phyloP scores from a whole-genome alignment of 2,329 filamentous ascomycete genomes.

The Trichoderma simmonsii region DNA sequence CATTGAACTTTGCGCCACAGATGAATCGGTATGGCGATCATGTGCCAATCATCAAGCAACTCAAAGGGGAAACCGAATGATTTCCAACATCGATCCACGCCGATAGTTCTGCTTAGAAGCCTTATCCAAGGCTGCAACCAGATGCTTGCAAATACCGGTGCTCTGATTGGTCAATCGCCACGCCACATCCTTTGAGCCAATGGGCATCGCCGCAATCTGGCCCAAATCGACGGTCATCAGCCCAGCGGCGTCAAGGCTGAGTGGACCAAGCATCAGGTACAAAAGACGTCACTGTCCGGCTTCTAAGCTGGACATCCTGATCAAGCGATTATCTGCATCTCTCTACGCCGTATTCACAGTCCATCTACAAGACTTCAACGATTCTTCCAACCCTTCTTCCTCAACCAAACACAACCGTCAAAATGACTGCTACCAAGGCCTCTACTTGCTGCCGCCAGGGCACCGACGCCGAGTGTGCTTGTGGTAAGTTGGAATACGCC shows the following conservation, averaged over 20 bases:
- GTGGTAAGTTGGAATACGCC: constrained; percentile 45
- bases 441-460: constrained; percentile 58
- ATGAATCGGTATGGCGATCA: background rate
- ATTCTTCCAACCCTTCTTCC: background rate
- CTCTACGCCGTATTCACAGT: background rate
- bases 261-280: constrained; percentile 14
- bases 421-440: constrained; percentile 37
- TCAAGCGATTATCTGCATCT: background rate
- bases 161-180: constrained; percentile 18
- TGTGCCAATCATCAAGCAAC: background rate
- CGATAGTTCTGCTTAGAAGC: background rate
- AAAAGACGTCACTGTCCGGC: constrained; percentile 19
- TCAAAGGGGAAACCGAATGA: background rate
- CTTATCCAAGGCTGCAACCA: background rate
- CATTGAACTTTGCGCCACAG: background rate
- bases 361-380: background rate
- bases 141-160: constrained; percentile 21
- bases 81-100: background rate
- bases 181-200: constrained; percentile 9
- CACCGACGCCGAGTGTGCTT: constrained; percentile 48
- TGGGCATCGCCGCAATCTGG: constrained; percentile 5
- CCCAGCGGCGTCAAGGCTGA: background rate
- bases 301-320: background rate
- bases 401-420: constrained; percentile 18
- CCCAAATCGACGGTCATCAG: constrained; percentile 5